Conservation (phyloP, 108 stramenopile genomes). For the Hondaea fermentalgiana region DNA sequence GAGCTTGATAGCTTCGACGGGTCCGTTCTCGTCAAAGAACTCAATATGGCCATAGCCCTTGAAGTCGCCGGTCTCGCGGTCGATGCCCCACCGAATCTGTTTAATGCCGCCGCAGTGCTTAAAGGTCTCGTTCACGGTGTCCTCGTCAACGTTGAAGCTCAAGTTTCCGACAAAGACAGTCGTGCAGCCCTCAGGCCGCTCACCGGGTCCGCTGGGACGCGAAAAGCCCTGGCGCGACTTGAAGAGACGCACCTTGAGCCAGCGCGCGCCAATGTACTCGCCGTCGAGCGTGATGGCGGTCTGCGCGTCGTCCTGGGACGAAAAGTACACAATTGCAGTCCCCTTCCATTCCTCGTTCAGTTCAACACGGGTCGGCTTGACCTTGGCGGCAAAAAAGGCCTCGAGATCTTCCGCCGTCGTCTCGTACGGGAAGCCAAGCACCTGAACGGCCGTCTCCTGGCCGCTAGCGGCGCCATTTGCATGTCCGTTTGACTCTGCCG, state of each 20-base stretch:
- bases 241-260: constrained; percentile 65
- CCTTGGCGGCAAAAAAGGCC: constrained; percentile 78
- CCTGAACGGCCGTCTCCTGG: constrained; percentile 55
- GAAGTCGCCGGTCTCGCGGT: constrained; percentile 91
- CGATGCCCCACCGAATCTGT: constrained; percentile 78
- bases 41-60: constrained; percentile 92
- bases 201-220: constrained; percentile 44
- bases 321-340: constrained; percentile 76
- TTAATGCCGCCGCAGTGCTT: constrained; percentile 77
- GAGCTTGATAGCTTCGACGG: constrained; percentile 70
- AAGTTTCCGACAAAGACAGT: constrained; percentile 95
- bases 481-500: background rate
- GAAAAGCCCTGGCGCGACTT: constrained; percentile 51
- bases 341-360: constrained; percentile 73
- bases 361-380: constrained; percentile 60
- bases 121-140: constrained; percentile 69
- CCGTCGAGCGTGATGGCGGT: constrained; percentile 75
- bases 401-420: constrained; percentile 73
- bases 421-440: constrained; percentile 86
- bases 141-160: constrained; percentile 86
- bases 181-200: constrained; percentile 70
- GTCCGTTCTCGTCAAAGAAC: constrained; percentile 71
- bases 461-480: background rate
- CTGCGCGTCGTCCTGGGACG: constrained; percentile 46
- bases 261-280: constrained; percentile 74